Percentiles rank a stretch among this genome's conserved stretches.
Conservation (phyloP, 495 filamentous ascomycete genomes). For the Xylaria castorea region DNA sequence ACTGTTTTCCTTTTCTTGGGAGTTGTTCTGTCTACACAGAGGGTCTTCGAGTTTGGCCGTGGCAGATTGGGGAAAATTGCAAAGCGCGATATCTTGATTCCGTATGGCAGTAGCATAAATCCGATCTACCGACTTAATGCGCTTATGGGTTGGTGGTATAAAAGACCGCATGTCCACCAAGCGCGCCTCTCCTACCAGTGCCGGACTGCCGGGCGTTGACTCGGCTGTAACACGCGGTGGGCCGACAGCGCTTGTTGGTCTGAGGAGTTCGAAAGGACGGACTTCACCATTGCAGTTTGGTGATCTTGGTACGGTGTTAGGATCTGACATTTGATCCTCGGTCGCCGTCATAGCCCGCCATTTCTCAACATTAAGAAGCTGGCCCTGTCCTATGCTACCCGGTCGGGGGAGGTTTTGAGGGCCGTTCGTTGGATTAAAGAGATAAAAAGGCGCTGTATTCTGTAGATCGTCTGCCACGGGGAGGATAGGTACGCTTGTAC, state of each 20-base stretch:
- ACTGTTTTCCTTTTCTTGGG: conserved; percentile 2
- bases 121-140: conserved; percentile 35
- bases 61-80: conserved; percentile 21
- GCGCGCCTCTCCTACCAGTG: conserved; percentile 34
- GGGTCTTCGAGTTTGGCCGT: background rate
- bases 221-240: conserved; percentile 21
- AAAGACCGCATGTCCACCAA: conserved; percentile 34
- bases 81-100: conserved; percentile 37
- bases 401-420: background rate
- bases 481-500: conserved; percentile 44
- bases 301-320: conserved; percentile 1
- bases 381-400: conserved; percentile 12
- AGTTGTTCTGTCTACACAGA: background rate
- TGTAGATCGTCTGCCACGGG: conserved; percentile 38
- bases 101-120: conserved; percentile 35
- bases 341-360: conserved; percentile 15
- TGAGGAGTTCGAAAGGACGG: conserved; percentile 3
- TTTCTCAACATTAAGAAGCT: conserved; percentile 2
- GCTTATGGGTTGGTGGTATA: conserved; percentile 24
- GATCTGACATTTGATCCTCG: conserved; percentile 22
- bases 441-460: conserved; percentile 38
- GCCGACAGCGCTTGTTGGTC: conserved; percentile 27
- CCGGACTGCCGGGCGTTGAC: conserved; percentile 33
- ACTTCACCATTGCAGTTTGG: conserved; percentile 15
- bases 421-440: conserved; percentile 35